Percentiles rank a stretch among this genome's conserved stretches.
phyloP scores from a whole-genome alignment of 139 green algal species.

The Chlamydomonas schloesseri region DNA sequence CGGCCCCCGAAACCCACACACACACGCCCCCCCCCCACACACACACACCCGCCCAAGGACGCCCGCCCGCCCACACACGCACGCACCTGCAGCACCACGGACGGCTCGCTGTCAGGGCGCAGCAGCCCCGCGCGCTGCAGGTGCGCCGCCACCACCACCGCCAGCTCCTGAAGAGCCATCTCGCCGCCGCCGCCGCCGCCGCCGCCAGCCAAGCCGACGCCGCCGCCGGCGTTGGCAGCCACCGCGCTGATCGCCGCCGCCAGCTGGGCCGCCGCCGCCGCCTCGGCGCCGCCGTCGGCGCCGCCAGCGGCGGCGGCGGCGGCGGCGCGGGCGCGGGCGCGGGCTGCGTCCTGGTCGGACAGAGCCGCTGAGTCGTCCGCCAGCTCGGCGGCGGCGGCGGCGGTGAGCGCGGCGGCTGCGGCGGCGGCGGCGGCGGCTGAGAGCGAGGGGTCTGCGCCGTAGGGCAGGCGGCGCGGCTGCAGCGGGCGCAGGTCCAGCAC shows the following conservation, averaged over 20 bases:
- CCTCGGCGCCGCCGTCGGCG: not conserved
- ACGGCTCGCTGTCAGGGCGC: not conserved
- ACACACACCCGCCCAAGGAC: not conserved
- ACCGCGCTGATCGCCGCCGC: not conserved
- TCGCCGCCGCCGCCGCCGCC: too few species aligned
- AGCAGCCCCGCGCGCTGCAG: not conserved
- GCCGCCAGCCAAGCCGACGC: not conserved
- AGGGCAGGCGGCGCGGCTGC: not conserved
- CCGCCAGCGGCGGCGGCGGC: not conserved
- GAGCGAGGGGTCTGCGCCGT: not conserved
- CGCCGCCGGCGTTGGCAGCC: too few species aligned
- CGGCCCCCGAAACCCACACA: too few species aligned
- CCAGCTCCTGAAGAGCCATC: not conserved
- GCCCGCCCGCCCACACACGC: not conserved
- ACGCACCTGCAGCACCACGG: slow-evolving; percentile 1
- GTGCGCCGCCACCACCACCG: not conserved
- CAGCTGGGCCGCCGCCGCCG: too few species aligned
- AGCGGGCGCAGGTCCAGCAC: slow-evolving; percentile 21
- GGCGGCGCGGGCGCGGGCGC: not conserved
- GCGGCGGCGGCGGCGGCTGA: not conserved
- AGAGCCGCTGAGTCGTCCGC: not conserved
- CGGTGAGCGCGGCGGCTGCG: not conserved
- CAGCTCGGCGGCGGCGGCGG: too few species aligned
- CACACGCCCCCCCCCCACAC: too few species aligned
- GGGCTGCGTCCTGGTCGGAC: not conserved